These are phyloP conservation scores for Amanita molliuscula DNA, from an alignment of 768 basidiomycete species.

Conservation along the genomic window DNA sequence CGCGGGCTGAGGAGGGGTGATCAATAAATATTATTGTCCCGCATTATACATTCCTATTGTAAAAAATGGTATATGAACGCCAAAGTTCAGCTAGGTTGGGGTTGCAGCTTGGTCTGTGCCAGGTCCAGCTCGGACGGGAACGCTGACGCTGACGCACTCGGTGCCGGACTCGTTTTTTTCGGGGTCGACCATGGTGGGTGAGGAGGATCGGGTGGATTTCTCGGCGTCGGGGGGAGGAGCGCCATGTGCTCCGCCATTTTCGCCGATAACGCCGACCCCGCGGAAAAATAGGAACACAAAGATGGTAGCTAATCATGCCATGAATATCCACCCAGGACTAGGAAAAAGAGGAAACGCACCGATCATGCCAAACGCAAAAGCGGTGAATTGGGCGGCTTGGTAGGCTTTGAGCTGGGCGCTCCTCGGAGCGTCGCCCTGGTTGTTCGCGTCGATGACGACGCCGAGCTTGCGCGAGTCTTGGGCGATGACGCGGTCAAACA, in stretches of 20 bases:
- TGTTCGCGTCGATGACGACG: slow-evolving; percentile 17
- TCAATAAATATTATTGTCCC: too few species aligned
- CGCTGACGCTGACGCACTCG: background rate
- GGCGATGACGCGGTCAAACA: slow-evolving; percentile 45
- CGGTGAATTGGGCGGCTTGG: slow-evolving; percentile 53
- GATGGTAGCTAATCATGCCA: slow-evolving; percentile 11
- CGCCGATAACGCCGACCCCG: slow-evolving; percentile 19
- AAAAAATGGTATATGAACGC: too few species aligned
- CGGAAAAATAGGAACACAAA: slow-evolving; percentile 17
- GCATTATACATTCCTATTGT: too few species aligned
- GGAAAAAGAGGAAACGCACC: slow-evolving; percentile 25
- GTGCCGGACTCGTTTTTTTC: background rate
- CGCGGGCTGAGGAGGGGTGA: background rate
- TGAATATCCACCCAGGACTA: background rate
- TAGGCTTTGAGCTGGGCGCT: slow-evolving; percentile 41
- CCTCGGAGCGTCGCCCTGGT: slow-evolving; percentile 16
- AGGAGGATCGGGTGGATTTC: background rate
- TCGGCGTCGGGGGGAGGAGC: background rate
- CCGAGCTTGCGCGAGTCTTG: slow-evolving; percentile 20
- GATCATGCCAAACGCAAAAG: slow-evolving; percentile 48
- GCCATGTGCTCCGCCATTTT: background rate
- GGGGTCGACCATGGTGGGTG: background rate
- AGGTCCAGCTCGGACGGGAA: background rate
- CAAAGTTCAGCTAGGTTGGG: too few species aligned
- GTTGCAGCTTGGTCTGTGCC: too few species aligned